phyloP scores from a whole-genome alignment of 163 green algal species.

The Chloromonas sp. region DNA sequence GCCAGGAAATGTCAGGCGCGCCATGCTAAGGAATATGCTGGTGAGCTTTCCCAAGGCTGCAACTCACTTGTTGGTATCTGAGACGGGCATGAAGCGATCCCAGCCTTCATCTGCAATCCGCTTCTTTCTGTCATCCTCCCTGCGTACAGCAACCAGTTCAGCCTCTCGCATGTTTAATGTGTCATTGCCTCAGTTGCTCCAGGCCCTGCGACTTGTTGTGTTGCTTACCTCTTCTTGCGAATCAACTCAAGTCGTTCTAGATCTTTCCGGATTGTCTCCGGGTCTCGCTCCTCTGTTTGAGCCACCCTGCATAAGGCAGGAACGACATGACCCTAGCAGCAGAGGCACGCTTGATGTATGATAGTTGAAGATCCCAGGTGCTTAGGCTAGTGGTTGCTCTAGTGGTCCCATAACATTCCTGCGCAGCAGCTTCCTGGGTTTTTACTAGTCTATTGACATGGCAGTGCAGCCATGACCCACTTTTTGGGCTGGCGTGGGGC shows the following conservation, averaged over 20 bases:
- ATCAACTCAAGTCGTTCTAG: constrained; percentile 75
- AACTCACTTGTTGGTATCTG: constrained; percentile 44
- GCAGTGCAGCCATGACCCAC: not conserved
- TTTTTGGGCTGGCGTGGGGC: constrained; percentile 30
- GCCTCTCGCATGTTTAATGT: not conserved
- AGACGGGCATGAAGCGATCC: constrained; percentile 66
- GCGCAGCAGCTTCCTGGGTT: not conserved
- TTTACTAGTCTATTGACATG: not conserved
- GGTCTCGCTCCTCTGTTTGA: constrained; percentile 28
- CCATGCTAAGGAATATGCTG: too few species aligned
- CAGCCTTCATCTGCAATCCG: constrained; percentile 70
- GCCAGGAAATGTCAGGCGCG: too few species aligned
- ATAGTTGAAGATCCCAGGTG: too few species aligned
- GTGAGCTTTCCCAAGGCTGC: too few species aligned
- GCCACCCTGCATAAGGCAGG: too few species aligned
- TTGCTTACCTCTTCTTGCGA: constrained; percentile 54
- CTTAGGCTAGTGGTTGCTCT: too few species aligned
- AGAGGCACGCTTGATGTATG: too few species aligned
- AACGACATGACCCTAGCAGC: too few species aligned
- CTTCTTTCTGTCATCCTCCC: constrained; percentile 63
- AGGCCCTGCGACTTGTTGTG: not conserved
- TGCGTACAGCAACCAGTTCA: constrained; percentile 21
- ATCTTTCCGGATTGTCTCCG: constrained; percentile 62
- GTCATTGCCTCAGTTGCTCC: too few species aligned
- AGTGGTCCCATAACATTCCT: not conserved